Evolutionary conservation across 805 yeast genomes (phyloP).

Genomic region (Myxozyma neotropica): DNA sequence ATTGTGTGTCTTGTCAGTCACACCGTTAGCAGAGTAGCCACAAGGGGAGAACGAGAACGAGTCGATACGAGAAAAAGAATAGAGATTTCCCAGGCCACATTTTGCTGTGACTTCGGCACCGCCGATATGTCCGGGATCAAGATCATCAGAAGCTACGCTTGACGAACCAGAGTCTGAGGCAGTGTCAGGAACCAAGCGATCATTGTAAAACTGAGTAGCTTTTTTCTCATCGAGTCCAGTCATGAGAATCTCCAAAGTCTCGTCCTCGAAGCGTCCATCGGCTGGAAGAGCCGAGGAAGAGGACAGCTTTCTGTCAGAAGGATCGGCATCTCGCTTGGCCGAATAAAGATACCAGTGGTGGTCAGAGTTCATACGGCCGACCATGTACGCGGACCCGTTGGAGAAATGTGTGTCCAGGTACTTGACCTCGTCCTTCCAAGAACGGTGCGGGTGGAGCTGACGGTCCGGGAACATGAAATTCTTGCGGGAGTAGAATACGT

Average conservation of each 20-base stretch:
- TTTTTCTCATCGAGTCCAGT: conserved; percentile 67
- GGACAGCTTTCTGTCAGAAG: background rate
- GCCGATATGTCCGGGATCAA: conserved; percentile 76
- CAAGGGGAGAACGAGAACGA: conserved; percentile 92
- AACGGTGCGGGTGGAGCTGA: conserved; percentile 77
- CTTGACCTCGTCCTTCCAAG: conserved; percentile 80
- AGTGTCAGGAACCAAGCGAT: conserved; percentile 50
- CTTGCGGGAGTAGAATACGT: conserved; percentile 87
- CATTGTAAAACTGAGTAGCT: conserved; percentile 62
- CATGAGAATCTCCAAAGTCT: conserved; percentile 89
- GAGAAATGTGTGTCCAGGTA: conserved; percentile 67
- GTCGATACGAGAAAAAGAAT: conserved; percentile 56
- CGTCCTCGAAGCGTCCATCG: conserved; percentile 49
- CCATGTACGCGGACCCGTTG: conserved; percentile 66
- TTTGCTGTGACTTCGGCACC: conserved; percentile 69
- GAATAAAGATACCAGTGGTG: conserved; percentile 83
- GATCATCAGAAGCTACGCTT: conserved; percentile 41
- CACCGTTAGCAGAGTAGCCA: conserved; percentile 89
- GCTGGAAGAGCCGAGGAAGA: conserved; percentile 1
- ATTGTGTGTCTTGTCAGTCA: conserved; percentile 56
- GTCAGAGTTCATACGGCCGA: conserved; percentile 78
- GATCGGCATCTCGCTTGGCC: conserved; percentile 27
- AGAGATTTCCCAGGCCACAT: conserved; percentile 66
- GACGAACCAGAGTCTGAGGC: conserved; percentile 38
- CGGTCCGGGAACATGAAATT: conserved; percentile 89